Percentiles rank a stretch among this genome's conserved stretches.
Conservation (phyloP, 768 basidiomycete genomes). For the Gelatoporia subvermispora region DNA sequence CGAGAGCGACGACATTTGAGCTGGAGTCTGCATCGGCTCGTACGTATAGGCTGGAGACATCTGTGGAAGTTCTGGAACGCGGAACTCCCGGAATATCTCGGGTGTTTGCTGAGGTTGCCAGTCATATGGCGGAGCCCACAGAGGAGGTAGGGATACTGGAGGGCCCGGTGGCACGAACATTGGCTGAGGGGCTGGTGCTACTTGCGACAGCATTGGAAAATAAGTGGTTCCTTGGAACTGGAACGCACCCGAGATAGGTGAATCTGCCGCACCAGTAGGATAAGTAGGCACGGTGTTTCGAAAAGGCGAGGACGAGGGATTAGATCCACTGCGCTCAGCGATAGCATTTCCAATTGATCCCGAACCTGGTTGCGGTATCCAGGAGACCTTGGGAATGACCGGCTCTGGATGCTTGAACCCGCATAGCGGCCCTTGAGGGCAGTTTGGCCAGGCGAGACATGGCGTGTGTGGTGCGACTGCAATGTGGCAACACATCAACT, state of each 20-base stretch:
- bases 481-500: not conserved
- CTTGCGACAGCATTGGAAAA: conserved; percentile 12
- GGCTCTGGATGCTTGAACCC: conserved; percentile 27
- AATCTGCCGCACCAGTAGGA: no score
- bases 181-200: conserved; percentile 7
- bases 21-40: no score
- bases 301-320: conserved; percentile 1
- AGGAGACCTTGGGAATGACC: conserved; percentile 13
- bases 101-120: no score
- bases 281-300: no score
- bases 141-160: not conserved
- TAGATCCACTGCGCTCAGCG: conserved; percentile 5
- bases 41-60: no score
- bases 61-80: no score
- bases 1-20: no score
- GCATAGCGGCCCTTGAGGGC: conserved; percentile 18
- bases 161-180: not conserved
- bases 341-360: conserved; percentile 4
- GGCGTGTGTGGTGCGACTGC: conserved; percentile 33
- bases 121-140: not conserved
- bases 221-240: conserved; percentile 22
- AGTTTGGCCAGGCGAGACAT: conserved; percentile 30
- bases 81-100: no score
- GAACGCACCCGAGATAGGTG: conserved; percentile 13
- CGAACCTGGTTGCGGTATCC: conserved; percentile 3